Conservation (phyloP, 2,329 filamentous ascomycete genomes). For the Fusarium sp. region DNA sequence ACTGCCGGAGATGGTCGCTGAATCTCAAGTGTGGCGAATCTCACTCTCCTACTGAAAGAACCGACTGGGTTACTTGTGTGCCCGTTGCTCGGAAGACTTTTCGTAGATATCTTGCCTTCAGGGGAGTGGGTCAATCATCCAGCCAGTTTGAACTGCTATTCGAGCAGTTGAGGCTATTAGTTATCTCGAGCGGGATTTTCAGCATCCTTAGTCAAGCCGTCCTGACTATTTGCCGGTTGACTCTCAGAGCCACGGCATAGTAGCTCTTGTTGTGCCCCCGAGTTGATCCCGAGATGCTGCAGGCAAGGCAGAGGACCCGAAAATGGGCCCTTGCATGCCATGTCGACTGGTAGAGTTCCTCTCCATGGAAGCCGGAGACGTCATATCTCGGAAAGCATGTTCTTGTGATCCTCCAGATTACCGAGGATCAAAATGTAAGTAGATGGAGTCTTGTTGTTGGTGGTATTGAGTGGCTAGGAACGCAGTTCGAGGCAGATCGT, state of each 20-base stretch:
- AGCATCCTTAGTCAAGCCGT: not conserved
- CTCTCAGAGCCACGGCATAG: not conserved
- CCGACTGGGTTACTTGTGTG: not conserved
- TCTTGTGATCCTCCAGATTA: slow-evolving; percentile 7
- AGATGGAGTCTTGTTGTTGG: slow-evolving; percentile 1
- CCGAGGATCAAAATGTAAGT: slow-evolving; percentile 8
- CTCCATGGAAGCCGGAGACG: slow-evolving; percentile 3
- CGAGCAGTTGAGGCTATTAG: not conserved
- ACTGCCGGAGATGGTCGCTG: not conserved
- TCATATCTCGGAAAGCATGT: not conserved
- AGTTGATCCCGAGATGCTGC: not conserved
- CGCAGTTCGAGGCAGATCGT: slow-evolving; percentile 12
- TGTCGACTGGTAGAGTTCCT: not conserved
- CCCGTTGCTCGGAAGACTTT: not conserved
- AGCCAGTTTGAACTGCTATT: not conserved
- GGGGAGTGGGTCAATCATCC: not conserved
- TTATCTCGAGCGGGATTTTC: not conserved
- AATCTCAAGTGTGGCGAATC: too few relatives aligned
- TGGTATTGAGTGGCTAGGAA: slow-evolving; percentile 7
- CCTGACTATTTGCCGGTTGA: not conserved
- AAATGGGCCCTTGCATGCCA: not conserved
- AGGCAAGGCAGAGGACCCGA: not conserved
- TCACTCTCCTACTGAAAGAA: not conserved
- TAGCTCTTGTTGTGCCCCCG: not conserved
- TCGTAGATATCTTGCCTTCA: slow-evolving; percentile 1